These are phyloP conservation scores for Crithidia fasciculata DNA, from an alignment of 208 protist genomes.

Conservation along the genomic window DNA sequence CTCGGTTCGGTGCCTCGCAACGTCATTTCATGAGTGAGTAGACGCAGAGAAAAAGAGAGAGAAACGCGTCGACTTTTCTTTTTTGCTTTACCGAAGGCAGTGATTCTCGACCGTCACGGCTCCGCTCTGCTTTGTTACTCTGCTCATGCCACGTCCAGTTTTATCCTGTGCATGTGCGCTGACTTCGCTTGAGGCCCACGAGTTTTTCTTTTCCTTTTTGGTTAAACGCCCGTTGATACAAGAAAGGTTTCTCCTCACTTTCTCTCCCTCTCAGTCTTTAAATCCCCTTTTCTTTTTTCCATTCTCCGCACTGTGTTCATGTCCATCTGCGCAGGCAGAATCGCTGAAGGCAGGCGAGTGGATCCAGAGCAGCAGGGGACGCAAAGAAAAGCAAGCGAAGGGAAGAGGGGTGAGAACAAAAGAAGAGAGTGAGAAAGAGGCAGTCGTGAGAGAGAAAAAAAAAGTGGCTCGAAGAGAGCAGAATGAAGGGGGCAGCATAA, in stretches of 20 bases:
- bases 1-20: constrained; percentile 17
- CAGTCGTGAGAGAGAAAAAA: too few species aligned
- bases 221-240: neutral
- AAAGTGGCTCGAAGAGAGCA: too few species aligned
- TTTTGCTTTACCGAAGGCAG: neutral
- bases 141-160: neutral
- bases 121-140: constrained; percentile 10
- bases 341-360: too few species aligned
- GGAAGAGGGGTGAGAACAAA: too few species aligned
- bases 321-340: too few species aligned
- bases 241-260: constrained; percentile 1
- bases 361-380: too few species aligned
- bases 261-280: neutral
- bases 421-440: too few species aligned
- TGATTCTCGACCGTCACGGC: neutral
- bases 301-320: neutral
- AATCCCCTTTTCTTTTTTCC: constrained; percentile 13
- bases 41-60: neutral
- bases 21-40: neutral
- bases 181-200: constrained; percentile 20
- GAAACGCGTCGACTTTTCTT: neutral
- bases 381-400: too few species aligned
- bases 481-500: too few species aligned
- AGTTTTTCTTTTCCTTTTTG: neutral
- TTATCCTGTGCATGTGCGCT: neutral